Evolutionary conservation across 352 stramenopile genomes (phyloP).

Genomic region (Globisporangium cylindrosporum): DNA sequence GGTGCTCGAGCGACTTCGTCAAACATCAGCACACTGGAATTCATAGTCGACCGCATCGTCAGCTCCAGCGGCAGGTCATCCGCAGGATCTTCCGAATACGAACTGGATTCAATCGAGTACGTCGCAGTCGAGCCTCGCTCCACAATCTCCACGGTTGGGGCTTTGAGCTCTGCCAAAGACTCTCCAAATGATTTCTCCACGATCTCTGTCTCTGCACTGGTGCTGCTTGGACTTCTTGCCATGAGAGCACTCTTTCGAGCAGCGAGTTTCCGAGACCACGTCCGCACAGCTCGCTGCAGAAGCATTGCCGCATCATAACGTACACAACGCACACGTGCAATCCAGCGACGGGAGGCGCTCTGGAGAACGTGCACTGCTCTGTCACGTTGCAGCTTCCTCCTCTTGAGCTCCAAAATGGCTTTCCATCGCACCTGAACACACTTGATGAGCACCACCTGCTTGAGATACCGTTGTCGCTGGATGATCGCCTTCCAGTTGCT

Average conservation of each 20-base stretch:
- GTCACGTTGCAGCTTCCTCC: constrained; percentile 27
- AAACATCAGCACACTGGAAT: constrained; percentile 5
- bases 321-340: constrained; percentile 15
- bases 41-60: constrained; percentile 11
- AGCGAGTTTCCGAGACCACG: constrained; percentile 21
- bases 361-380: constrained; percentile 38
- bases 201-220: background rate
- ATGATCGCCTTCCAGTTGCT: constrained; percentile 39
- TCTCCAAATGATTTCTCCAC: constrained; percentile 4
- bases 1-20: constrained; percentile 21
- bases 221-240: background rate
- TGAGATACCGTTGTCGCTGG: constrained; percentile 29
- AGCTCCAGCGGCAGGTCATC: constrained; percentile 17
- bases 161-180: constrained; percentile 1
- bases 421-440: constrained; percentile 61
- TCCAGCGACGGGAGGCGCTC: constrained; percentile 30
- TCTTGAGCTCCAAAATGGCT: constrained; percentile 46
- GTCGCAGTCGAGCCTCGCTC: constrained; percentile 20
- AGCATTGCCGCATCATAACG: constrained; percentile 27
- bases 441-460: constrained; percentile 31
- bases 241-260: background rate
- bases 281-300: constrained; percentile 31
- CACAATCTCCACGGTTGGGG: constrained; percentile 9
- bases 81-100: constrained; percentile 20
- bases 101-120: constrained; percentile 20